These are phyloP conservation scores for Paramarasmius palmivorus DNA, from an alignment of 1,284 basidiomycete species.

Conservation along the genomic window DNA sequence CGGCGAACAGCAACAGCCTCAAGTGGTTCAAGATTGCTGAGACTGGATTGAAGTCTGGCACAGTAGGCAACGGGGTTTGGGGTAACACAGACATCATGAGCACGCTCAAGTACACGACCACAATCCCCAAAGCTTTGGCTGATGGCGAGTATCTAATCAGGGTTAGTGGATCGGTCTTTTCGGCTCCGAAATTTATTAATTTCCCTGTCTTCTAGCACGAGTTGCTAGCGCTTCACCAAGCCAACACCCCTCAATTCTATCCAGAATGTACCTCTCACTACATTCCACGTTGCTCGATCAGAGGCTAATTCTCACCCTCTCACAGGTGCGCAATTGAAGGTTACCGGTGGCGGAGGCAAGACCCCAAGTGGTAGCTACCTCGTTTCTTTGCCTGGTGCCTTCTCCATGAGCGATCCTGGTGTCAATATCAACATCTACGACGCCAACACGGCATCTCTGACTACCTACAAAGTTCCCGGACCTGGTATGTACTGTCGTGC, in stretches of 20 bases:
- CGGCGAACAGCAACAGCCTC: slow-evolving; percentile 29
- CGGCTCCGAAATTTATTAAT: neutral
- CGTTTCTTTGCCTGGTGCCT: slow-evolving; percentile 22
- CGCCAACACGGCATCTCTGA: slow-evolving; percentile 24
- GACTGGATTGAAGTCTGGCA: slow-evolving; percentile 33
- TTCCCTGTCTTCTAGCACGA: slow-evolving; percentile 28
- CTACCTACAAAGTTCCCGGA: slow-evolving; percentile 32
- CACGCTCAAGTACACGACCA: slow-evolving; percentile 32
- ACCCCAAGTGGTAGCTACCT: slow-evolving; percentile 25
- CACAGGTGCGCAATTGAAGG: slow-evolving; percentile 29
- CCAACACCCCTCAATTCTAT: slow-evolving; percentile 37
- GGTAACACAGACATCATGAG: slow-evolving; percentile 21
- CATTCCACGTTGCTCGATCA: neutral
- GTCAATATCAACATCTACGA: slow-evolving; percentile 35
- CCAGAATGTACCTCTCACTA: slow-evolving; percentile 29
- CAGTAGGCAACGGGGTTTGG: slow-evolving; percentile 14
- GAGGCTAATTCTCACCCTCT: neutral
- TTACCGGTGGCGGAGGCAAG: slow-evolving; percentile 31
- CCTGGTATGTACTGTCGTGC: slow-evolving; percentile 23
- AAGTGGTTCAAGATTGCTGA: slow-evolving; percentile 42
- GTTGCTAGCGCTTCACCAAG: slow-evolving; percentile 37
- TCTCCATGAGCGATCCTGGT: slow-evolving; percentile 28
- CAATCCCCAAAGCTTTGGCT: slow-evolving; percentile 33
- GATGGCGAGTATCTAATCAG: slow-evolving; percentile 38
- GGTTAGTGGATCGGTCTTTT: slow-evolving; percentile 16